phyloP scores from a whole-genome alignment of 176 grass and related monocot species.

The Avena insularis region DNA sequence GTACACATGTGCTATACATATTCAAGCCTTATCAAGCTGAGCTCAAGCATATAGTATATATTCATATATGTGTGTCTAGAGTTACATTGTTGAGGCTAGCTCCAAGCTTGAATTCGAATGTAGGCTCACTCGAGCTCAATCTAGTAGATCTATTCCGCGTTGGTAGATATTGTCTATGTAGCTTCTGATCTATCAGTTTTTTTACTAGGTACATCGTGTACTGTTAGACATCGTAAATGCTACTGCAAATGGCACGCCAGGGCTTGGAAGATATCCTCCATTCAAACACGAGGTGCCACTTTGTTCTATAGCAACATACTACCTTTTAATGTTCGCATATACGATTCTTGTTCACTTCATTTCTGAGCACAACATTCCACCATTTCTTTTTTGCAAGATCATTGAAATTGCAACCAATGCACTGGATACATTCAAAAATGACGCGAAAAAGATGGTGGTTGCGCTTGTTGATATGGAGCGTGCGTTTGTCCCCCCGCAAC shows the following conservation, averaged over 20 bases:
- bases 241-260: conserved; percentile 86
- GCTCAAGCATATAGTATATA: conserved; percentile 16
- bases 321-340: background rate
- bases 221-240: conserved; percentile 92
- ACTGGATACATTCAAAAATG: conserved; percentile 84
- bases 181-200: conserved; percentile 37
- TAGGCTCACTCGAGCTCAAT: background rate
- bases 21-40: background rate
- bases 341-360: conserved; percentile 33
- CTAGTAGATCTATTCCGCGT: conserved; percentile 2
- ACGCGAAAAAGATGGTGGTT: conserved; percentile 94
- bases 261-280: conserved; percentile 93
- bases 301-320: conserved; percentile 35
- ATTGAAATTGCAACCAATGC: conserved; percentile 86
- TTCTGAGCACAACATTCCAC: conserved; percentile 39
- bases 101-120: background rate
- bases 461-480: conserved; percentile 98
- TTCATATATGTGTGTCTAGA: background rate
- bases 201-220: conserved; percentile 81
- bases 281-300: conserved; percentile 90
- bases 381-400: conserved; percentile 66
- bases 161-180: conserved; percentile 19
- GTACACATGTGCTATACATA: background rate
- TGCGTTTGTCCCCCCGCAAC: conserved; percentile 92
- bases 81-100: background rate